A percentile compares a stretch with the other conserved stretches of the same genome.
These are phyloP conservation scores for Alternaria hordeiaustralica DNA, from an alignment of 2,329 filamentous ascomycete genomes.

Conservation along the genomic window DNA sequence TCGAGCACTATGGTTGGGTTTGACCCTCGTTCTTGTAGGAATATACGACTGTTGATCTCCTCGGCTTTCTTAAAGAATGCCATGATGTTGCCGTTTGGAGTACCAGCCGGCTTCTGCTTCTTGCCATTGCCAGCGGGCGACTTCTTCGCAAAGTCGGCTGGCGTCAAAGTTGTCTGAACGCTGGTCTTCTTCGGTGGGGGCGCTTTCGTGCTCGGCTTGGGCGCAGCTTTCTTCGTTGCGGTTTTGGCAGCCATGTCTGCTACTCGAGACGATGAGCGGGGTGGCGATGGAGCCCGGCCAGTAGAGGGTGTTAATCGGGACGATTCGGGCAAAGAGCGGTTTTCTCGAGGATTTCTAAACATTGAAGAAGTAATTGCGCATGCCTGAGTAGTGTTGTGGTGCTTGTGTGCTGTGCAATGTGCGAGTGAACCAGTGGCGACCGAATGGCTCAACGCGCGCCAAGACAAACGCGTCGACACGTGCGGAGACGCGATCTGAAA, in stretches of 20 bases:
- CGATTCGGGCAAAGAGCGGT: conserved; percentile 42
- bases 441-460: conserved; percentile 2
- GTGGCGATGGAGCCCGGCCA: conserved; percentile 62
- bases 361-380: conserved; percentile 39
- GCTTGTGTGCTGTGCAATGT: neutral
- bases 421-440: conserved; percentile 1
- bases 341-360: conserved; percentile 64
- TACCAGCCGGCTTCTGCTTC: conserved; percentile 49
- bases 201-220: conserved; percentile 20
- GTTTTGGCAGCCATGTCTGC: conserved; percentile 33
- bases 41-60: conserved; percentile 48
- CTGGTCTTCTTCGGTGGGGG: conserved; percentile 28
- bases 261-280: conserved; percentile 30
- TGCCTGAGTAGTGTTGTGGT: neutral
- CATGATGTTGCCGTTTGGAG: conserved; percentile 60
- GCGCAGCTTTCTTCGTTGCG: conserved; percentile 26
- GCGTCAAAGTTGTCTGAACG: conserved; percentile 46
- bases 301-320: conserved; percentile 53
- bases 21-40: conserved; percentile 41
- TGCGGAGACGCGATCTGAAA: neutral
- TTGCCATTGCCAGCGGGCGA: conserved; percentile 38
- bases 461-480: conserved; percentile 16
- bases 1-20: conserved; percentile 27
- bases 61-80: conserved; percentile 62
- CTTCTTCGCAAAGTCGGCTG: conserved; percentile 40